Percentiles rank a stretch among this genome's conserved stretches.
Evolutionary conservation across 768 basidiomycete species (phyloP).

Genomic region (Psilocybe subaeruginosa): DNA sequence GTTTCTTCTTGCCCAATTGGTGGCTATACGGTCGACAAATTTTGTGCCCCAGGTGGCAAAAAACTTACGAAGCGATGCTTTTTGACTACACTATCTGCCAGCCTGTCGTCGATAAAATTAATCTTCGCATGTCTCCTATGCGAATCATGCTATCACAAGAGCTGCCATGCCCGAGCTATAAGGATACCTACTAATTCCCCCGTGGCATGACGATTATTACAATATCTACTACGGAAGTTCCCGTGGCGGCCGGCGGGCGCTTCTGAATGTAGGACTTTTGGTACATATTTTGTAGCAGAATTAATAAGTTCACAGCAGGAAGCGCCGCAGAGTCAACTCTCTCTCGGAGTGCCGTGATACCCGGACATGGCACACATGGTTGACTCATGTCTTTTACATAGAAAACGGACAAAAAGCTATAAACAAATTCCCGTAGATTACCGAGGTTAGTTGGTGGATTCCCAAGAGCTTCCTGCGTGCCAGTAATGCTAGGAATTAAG

Average conservation of each 20-base stretch:
- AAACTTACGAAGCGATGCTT: neutral
- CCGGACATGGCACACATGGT: slow-evolving; percentile 11
- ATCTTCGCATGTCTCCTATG: too few relatives aligned
- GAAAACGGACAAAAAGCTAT: neutral
- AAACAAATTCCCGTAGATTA: slow-evolving; percentile 10
- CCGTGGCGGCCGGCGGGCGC: neutral
- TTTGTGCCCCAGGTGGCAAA: neutral
- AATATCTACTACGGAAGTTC: neutral
- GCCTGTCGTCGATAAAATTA: too few relatives aligned
- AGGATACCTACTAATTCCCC: too few relatives aligned
- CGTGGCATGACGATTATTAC: too few relatives aligned
- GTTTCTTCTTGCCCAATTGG: neutral
- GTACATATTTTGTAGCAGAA: neutral
- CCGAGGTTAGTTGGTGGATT: neutral
- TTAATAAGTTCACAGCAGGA: neutral
- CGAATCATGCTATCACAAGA: too few relatives aligned
- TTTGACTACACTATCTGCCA: neutral
- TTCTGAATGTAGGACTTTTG: neutral
- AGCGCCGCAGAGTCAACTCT: neutral
- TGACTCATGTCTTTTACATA: neutral
- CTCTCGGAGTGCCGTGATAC: slow-evolving; percentile 13
- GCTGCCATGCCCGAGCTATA: too few relatives aligned
- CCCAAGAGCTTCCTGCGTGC: too few relatives aligned
- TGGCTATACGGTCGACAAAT: neutral
- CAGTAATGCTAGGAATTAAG: neutral